These are phyloP conservation scores for Candida dajiaensis DNA, from an alignment of 805 yeast species.

Conservation along the genomic window DNA sequence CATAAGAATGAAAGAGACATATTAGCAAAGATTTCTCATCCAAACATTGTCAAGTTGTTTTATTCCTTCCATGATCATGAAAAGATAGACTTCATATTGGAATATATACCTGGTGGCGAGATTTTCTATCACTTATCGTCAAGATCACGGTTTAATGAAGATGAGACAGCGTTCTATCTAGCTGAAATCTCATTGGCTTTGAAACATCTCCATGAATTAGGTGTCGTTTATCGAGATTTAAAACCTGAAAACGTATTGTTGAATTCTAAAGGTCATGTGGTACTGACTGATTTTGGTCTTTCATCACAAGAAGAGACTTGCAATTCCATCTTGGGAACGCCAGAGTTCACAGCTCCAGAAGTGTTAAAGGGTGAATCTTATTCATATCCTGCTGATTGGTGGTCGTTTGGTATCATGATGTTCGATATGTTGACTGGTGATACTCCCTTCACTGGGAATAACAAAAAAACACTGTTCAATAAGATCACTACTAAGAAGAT, in stretches of 20 bases:
- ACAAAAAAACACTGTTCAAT: constrained; percentile 60
- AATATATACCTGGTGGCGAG: constrained; percentile 89
- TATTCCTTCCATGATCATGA: constrained; percentile 80
- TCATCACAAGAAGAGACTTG: constrained; percentile 35
- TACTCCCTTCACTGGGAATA: constrained; percentile 80
- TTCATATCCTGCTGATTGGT: constrained; percentile 83
- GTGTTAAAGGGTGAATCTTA: constrained; percentile 74
- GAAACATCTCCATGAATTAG: constrained; percentile 67
- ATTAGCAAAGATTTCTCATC: constrained; percentile 65
- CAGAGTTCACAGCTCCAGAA: constrained; percentile 73
- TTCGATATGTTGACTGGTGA: constrained; percentile 75
- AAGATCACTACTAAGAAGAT: constrained; percentile 61
- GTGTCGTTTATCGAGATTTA: constrained; percentile 81
- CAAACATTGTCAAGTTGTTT: constrained; percentile 73
- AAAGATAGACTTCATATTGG: constrained; percentile 68
- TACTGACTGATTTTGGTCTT: constrained; percentile 82
- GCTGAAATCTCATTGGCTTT: constrained; percentile 81
- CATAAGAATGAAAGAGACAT: constrained; percentile 77
- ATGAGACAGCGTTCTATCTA: constrained; percentile 65
- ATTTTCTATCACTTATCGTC: constrained; percentile 42
- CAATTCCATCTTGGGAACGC: constrained; percentile 38
- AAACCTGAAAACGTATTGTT: constrained; percentile 87
- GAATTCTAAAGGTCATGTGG: constrained; percentile 71
- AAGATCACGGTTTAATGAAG: constrained; percentile 44
- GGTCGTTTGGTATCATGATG: constrained; percentile 80